Percentiles rank a stretch among this genome's conserved stretches.
phyloP scores from a whole-genome alignment of 1,284 basidiomycete species.

The Moniliophthora roreri region DNA sequence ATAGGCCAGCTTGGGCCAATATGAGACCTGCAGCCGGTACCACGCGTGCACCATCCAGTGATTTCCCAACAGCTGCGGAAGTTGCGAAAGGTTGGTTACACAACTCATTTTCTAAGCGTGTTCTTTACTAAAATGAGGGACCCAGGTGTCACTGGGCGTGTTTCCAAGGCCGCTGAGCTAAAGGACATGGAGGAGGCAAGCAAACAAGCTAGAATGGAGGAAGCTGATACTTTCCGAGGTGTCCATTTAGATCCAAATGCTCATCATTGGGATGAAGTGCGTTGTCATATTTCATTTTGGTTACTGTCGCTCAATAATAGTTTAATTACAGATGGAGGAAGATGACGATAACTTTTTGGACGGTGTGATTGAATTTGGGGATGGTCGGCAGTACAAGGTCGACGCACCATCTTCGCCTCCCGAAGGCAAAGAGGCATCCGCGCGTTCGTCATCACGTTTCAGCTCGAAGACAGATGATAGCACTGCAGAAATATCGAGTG shows the following conservation, averaged over 20 bases:
- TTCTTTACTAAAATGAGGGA: constrained; percentile 6
- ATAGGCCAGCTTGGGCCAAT: constrained; percentile 66
- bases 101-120: constrained; percentile 17
- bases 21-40: constrained; percentile 37
- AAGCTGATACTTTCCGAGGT: constrained; percentile 90
- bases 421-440: constrained; percentile 18
- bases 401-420: constrained; percentile 35
- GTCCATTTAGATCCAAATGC: constrained; percentile 90
- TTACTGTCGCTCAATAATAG: constrained; percentile 13
- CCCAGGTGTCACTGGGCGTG: constrained; percentile 13
- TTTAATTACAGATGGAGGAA: constrained; percentile 68
- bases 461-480: constrained; percentile 21
- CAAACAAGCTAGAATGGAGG: constrained; percentile 65
- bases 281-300: constrained; percentile 28
- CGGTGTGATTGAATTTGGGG: constrained; percentile 90
- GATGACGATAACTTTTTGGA: constrained; percentile 89
- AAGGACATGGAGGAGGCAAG: constrained; percentile 36
- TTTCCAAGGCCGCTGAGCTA: constrained; percentile 32
- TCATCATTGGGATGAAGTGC: constrained; percentile 94
- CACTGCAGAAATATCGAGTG: constrained; percentile 23
- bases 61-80: constrained; percentile 93
- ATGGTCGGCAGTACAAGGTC: constrained; percentile 86
- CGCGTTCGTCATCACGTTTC: constrained; percentile 17
- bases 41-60: constrained; percentile 42
- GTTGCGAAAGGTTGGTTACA: constrained; percentile 70